These are phyloP conservation scores for Cucurbita moschata DNA, from an alignment of 306 rosid genomes.

Conservation along the genomic window DNA sequence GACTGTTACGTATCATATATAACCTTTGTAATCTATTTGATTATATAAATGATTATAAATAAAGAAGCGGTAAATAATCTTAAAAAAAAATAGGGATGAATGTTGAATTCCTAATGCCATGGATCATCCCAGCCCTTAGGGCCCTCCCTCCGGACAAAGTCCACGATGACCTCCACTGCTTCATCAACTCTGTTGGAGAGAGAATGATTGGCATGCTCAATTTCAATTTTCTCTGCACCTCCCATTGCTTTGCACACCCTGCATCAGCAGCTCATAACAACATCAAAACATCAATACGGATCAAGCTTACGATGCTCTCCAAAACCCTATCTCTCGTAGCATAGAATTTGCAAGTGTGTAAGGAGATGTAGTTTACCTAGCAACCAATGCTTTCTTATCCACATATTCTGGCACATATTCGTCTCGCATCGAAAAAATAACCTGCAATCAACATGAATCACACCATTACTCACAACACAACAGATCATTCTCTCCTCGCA, in stretches of 20 bases:
- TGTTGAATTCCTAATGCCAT: slow-evolving; percentile 37
- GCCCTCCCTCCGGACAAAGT: slow-evolving; percentile 74
- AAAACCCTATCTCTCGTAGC: neutral
- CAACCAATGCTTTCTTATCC: slow-evolving; percentile 72
- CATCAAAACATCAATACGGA: neutral
- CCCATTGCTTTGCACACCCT: slow-evolving; percentile 93
- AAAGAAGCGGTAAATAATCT: too few relatives aligned
- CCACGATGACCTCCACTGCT: slow-evolving; percentile 66
- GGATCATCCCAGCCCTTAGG: slow-evolving; percentile 99
- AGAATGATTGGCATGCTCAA: slow-evolving; percentile 84
- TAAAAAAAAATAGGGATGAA: too few relatives aligned
- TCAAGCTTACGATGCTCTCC: neutral
- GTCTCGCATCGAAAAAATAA: slow-evolving; percentile 85
- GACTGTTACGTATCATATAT: too few relatives aligned
- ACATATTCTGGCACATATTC: slow-evolving; percentile 95
- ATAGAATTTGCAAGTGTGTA: neutral
- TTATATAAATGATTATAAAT: too few relatives aligned
- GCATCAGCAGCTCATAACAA: slow-evolving; percentile 19
- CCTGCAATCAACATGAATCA: slow-evolving; percentile 30
- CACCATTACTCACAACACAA: neutral
- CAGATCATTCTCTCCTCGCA: neutral
- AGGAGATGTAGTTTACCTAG: slow-evolving; percentile 36
- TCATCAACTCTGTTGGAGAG: slow-evolving; percentile 85
- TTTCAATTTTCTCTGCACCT: slow-evolving; percentile 86
- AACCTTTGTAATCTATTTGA: too few relatives aligned